Percentiles rank a stretch among this genome's conserved stretches.
phyloP scores from a whole-genome alignment of 352 stramenopile genomes.

The Globisporangium sylvaticum region DNA sequence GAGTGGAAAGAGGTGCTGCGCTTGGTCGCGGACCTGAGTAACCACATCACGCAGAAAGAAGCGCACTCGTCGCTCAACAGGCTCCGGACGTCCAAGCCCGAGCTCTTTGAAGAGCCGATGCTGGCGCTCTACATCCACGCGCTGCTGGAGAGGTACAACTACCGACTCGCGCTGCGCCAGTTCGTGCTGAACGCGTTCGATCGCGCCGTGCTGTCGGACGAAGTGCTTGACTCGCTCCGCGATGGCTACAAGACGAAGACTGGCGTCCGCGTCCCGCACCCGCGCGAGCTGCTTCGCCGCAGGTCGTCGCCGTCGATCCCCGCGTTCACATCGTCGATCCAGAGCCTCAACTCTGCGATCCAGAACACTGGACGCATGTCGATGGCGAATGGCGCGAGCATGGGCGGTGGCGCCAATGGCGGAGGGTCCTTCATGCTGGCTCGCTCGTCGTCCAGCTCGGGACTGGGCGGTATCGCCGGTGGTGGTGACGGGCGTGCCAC shows the following conservation, averaged over 20 bases:
- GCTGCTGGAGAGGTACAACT: constrained; percentile 83
- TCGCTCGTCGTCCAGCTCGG: constrained; percentile 17
- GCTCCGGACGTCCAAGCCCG: constrained; percentile 57
- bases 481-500: constrained; percentile 40
- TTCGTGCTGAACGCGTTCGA: constrained; percentile 88
- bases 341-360: constrained; percentile 76
- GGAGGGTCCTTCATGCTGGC: constrained; percentile 13
- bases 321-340: constrained; percentile 82
- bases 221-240: constrained; percentile 69
- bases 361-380: constrained; percentile 66
- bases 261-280: constrained; percentile 40
- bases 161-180: constrained; percentile 76
- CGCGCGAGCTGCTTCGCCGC: constrained; percentile 53
- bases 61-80: constrained; percentile 84
- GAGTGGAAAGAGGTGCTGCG: constrained; percentile 80
- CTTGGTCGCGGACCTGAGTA: constrained; percentile 78
- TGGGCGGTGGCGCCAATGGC: constrained; percentile 1
- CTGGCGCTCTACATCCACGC: constrained; percentile 80
- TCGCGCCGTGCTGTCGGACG: constrained; percentile 58
- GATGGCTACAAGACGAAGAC: constrained; percentile 44
- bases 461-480: constrained; percentile 21
- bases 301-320: constrained; percentile 84
- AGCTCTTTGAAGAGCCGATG: constrained; percentile 82
- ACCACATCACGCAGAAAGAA: constrained; percentile 89
- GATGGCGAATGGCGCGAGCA: constrained; percentile 30